Evolutionary conservation across 495 filamentous ascomycete genomes (phyloP).

Genomic region (Daldinia loculata): DNA sequence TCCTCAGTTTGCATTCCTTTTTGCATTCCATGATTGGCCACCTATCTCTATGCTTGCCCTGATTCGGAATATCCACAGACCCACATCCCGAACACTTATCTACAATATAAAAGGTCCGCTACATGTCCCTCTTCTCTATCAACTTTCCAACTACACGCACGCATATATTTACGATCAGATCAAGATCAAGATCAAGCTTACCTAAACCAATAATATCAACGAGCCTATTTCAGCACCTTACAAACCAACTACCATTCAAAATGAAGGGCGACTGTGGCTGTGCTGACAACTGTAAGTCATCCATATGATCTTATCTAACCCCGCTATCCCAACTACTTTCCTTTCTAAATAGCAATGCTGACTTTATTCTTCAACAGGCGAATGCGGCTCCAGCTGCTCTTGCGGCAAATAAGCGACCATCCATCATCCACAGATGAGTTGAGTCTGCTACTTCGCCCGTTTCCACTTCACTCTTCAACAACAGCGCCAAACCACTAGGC

Average conservation of each 20-base stretch:
- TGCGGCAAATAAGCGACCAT: constrained; percentile 49
- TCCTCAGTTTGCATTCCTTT: background rate
- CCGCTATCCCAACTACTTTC: background rate
- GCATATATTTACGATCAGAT: constrained; percentile 3
- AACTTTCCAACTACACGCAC: constrained; percentile 18
- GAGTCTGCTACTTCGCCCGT: constrained; percentile 20
- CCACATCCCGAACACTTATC: constrained; percentile 21
- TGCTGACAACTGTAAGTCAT: constrained; percentile 57
- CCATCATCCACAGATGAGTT: constrained; percentile 9
- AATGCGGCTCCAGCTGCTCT: constrained; percentile 53
- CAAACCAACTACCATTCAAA: constrained; percentile 45
- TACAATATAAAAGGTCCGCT: constrained; percentile 42
- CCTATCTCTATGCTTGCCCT: constrained; percentile 6
- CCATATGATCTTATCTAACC: background rate
- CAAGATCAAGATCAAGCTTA: constrained; percentile 26
- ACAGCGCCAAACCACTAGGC: constrained; percentile 1
- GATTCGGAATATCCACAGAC: constrained; percentile 27
- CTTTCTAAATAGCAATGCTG: background rate
- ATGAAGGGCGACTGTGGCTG: constrained; percentile 59
- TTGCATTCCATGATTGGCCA: constrained; percentile 9
- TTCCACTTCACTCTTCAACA: constrained; percentile 21
- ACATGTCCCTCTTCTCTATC: constrained; percentile 10
- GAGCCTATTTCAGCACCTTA: constrained; percentile 13
- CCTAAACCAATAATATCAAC: constrained; percentile 30
- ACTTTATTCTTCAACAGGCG: constrained; percentile 32